Evolutionary conservation across 257 asterid genomes (phyloP).

Genomic region (Nicotiana obtusifolia): DNA sequence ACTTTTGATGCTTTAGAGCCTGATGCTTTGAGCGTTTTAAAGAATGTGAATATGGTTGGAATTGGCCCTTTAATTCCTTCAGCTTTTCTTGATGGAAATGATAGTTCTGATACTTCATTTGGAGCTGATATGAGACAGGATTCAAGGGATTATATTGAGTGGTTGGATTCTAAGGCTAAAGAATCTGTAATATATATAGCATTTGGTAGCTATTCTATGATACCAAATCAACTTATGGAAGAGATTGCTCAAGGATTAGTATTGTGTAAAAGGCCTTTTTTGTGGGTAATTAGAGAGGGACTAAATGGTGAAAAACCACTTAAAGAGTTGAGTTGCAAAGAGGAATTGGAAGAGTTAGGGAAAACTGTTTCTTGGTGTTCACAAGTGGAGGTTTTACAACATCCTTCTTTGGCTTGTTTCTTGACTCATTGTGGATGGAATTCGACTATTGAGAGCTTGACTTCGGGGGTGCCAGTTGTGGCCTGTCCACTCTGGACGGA

Average conservation of each 20-base stretch:
- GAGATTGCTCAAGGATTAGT: conserved; percentile 17
- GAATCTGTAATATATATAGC: conserved; percentile 18
- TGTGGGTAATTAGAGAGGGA: conserved; percentile 23
- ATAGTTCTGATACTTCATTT: conserved; percentile 10
- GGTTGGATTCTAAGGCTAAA: conserved; percentile 15
- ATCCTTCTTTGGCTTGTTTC: conserved; percentile 17
- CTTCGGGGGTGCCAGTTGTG: conserved; percentile 21
- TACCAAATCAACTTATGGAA: conserved; percentile 17
- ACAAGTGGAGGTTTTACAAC: conserved; percentile 14
- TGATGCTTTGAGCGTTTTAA: conserved; percentile 5
- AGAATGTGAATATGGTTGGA: conserved; percentile 1
- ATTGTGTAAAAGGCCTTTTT: conserved; percentile 15
- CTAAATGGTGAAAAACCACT: not conserved
- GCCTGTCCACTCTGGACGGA: conserved; percentile 23
- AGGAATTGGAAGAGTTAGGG: conserved; percentile 17
- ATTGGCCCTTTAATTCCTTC: conserved; percentile 26
- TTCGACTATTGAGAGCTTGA: conserved; percentile 22
- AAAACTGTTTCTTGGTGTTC: conserved; percentile 21
- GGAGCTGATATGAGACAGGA: not conserved
- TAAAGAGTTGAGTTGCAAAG: conserved; percentile 18
- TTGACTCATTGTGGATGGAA: conserved; percentile 25
- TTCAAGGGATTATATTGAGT: not conserved
- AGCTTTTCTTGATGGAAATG: conserved; percentile 16
- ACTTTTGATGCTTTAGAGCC: conserved; percentile 23
- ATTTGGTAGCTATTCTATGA: conserved; percentile 9